Evolutionary conservation across 176 grass and related monocot genomes (phyloP).

Genomic region (Oryza rufipogon): DNA sequence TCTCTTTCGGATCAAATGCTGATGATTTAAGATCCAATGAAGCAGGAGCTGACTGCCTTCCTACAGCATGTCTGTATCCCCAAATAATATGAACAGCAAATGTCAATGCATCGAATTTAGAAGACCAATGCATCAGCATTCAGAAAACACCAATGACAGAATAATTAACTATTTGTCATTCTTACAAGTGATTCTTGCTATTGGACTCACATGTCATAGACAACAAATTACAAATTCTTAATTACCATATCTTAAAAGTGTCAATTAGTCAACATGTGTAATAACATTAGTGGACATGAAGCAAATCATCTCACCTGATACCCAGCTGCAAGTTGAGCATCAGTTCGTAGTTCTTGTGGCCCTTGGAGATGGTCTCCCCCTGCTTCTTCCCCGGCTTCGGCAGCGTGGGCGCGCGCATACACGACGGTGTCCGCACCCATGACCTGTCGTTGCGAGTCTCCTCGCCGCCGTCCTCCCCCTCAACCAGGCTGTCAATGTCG

Average conservation of each 20-base stretch:
- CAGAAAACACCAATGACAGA: neutral
- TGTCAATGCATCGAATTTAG: slow-evolving; percentile 3
- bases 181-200: no score
- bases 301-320: slow-evolving; percentile 40
- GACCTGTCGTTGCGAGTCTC: slow-evolving; percentile 1
- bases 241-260: no score
- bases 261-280: neutral
- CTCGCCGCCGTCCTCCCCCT: slow-evolving; percentile 5
- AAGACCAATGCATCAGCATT: neutral
- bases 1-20: slow-evolving; percentile 56
- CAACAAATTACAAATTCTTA: no score
- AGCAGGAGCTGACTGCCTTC: slow-evolving; percentile 50
- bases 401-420: neutral
- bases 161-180: no score
- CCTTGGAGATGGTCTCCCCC: slow-evolving; percentile 61
- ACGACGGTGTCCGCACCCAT: slow-evolving; percentile 13
- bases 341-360: slow-evolving; percentile 72
- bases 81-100: slow-evolving; percentile 12
- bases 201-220: no score
- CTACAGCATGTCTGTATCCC: slow-evolving; percentile 46
- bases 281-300: neutral
- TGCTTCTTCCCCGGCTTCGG: slow-evolving; percentile 40
- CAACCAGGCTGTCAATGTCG: slow-evolving; percentile 33
- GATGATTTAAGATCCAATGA: slow-evolving; percentile 42
- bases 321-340: slow-evolving; percentile 79